A percentile compares a stretch with the other conserved stretches of the same genome.
phyloP scores from a whole-genome alignment of 805 yeast genomes.

The Phaffomyces thermotolerans region DNA sequence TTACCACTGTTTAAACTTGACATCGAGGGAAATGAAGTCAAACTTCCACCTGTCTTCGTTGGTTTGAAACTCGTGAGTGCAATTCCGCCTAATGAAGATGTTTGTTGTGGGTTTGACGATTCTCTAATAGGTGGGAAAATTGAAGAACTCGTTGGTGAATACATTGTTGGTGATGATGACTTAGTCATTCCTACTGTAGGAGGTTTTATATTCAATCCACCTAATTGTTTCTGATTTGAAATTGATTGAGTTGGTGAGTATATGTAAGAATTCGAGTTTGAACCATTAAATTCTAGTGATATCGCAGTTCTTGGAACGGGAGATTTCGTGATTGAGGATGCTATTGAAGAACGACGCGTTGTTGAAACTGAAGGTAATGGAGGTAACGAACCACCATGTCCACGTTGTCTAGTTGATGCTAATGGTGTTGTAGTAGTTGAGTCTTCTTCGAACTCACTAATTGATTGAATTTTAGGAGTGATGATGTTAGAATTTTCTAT shows the following conservation, averaged over 20 bases:
- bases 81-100: background rate
- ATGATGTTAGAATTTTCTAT: conserved; percentile 1
- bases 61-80: background rate
- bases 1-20: conserved; percentile 13
- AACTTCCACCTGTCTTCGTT: background rate
- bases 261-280: conserved; percentile 19
- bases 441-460: conserved; percentile 1
- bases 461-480: conserved; percentile 3
- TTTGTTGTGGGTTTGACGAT: conserved; percentile 4
- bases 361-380: conserved; percentile 29
- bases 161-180: conserved; percentile 20
- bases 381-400: conserved; percentile 24
- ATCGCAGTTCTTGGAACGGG: conserved; percentile 21
- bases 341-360: conserved; percentile 20
- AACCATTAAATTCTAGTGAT: conserved; percentile 18
- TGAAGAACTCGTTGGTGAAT: conserved; percentile 18
- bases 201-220: conserved; percentile 14
- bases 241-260: conserved; percentile 17
- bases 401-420: conserved; percentile 5
- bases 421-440: background rate
- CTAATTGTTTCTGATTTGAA: conserved; percentile 2
- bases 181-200: conserved; percentile 11
- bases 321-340: conserved; percentile 19
- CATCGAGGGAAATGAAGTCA: conserved; percentile 22
- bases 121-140: conserved; percentile 13